These are phyloP conservation scores for Discostella stelligeroides DNA, from an alignment of 108 stramenopile species.

Conservation along the genomic window DNA sequence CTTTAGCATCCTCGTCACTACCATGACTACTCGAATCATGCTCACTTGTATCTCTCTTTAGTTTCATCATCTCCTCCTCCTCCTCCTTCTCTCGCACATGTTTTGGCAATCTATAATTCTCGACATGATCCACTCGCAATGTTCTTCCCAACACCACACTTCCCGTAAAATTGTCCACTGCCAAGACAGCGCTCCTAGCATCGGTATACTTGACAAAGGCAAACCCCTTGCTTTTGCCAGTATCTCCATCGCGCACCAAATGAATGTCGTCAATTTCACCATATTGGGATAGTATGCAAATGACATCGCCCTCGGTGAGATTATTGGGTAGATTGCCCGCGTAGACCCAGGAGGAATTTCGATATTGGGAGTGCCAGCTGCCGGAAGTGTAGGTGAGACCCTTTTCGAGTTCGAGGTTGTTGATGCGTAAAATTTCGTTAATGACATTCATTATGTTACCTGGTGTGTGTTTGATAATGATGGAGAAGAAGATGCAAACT, in stretches of 20 bases:
- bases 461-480: not conserved
- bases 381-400: conserved; percentile 86
- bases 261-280: conserved; percentile 96
- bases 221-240: conserved; percentile 91
- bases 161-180: conserved; percentile 97
- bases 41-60: conserved; percentile 27
- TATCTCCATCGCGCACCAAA: conserved; percentile 92
- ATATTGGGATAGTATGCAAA: conserved; percentile 94
- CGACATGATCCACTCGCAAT: conserved; percentile 95
- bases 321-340: conserved; percentile 86
- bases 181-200: conserved; percentile 90
- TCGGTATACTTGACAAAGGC: conserved; percentile 94
- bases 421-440: conserved; percentile 89
- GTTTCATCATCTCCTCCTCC: conserved; percentile 64
- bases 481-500: not conserved
- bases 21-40: conserved; percentile 14
- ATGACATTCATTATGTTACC: conserved; percentile 76
- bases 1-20: not conserved
- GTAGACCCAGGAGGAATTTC: conserved; percentile 95
- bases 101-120: conserved; percentile 94
- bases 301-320: conserved; percentile 96
- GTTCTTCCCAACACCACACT: conserved; percentile 78
- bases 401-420: conserved; percentile 85
- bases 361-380: conserved; percentile 96
- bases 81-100: conserved; percentile 88